A percentile compares a stretch with the other conserved stretches of the same genome.
Evolutionary conservation across 176 grass and related monocot species (phyloP).

Genomic region (Juncus inflexus): DNA sequence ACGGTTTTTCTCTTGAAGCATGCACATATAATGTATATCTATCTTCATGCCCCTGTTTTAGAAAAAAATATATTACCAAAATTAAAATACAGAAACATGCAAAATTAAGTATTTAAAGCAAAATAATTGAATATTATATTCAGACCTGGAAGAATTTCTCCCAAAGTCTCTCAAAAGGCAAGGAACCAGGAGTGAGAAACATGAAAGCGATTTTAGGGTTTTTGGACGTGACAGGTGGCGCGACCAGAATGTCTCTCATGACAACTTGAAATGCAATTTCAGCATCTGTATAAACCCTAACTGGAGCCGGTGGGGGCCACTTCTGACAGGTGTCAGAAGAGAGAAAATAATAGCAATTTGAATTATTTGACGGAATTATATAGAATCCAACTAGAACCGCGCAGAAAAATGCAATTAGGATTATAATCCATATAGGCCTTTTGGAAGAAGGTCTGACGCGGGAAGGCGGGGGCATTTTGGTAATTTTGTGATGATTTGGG

Average conservation of each 20-base stretch:
- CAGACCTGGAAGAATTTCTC: slow-evolving; percentile 96
- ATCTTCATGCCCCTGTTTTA: slow-evolving; percentile 82
- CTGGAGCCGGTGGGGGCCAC: slow-evolving; percentile 58
- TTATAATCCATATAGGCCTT: slow-evolving; percentile 69
- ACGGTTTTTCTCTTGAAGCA: slow-evolving; percentile 70
- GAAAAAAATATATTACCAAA: slow-evolving; percentile 3
- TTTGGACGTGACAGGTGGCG: slow-evolving; percentile 48
- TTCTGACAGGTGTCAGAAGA: slow-evolving; percentile 62
- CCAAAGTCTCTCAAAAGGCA: slow-evolving; percentile 98
- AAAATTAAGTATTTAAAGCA: slow-evolving; percentile 3
- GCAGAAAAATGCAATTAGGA: slow-evolving; percentile 66
- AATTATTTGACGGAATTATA: slow-evolving; percentile 56
- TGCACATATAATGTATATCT: slow-evolving; percentile 91
- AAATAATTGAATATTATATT: slow-evolving; percentile 14
- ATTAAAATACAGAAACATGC: slow-evolving; percentile 1
- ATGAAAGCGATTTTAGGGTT: slow-evolving; percentile 98
- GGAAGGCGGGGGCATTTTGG: slow-evolving; percentile 39
- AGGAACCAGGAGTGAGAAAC: slow-evolving; percentile 89
- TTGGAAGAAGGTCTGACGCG: slow-evolving; percentile 64
- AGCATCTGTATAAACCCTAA: slow-evolving; percentile 77
- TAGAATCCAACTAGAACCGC: slow-evolving; percentile 46
- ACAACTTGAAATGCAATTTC: slow-evolving; percentile 69
- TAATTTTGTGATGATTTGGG: slow-evolving; percentile 13
- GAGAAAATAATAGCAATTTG: slow-evolving; percentile 70
- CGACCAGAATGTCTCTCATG: slow-evolving; percentile 59